phyloP scores from a whole-genome alignment of 768 basidiomycete genomes.

The Pleurotus tuoliensis region DNA sequence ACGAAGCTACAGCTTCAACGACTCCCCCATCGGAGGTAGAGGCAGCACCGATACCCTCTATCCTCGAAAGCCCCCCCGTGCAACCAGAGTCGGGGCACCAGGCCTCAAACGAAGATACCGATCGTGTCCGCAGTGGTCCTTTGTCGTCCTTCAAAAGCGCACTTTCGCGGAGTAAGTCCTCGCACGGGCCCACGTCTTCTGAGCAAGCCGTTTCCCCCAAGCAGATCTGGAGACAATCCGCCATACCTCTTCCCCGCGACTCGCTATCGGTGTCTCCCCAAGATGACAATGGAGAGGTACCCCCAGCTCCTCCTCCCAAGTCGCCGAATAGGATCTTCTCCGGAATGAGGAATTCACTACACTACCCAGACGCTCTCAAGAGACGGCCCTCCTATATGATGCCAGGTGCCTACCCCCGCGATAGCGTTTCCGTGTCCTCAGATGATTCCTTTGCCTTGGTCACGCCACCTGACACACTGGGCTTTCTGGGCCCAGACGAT shows the following conservation, averaged over 20 bases:
- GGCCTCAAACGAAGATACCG: neutral
- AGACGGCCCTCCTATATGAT: conserved; percentile 20
- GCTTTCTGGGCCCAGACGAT: conserved; percentile 19
- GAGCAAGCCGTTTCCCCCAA: neutral
- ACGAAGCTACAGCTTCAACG: conserved; percentile 11
- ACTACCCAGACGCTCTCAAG: conserved; percentile 23
- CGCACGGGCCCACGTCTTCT: neutral
- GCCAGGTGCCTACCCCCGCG: conserved; percentile 42
- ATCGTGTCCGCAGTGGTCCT: neutral
- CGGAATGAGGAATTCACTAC: conserved; percentile 44
- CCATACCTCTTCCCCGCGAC: neutral
- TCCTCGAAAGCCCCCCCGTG: neutral
- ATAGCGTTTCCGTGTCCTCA: conserved; percentile 57
- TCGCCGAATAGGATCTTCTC: conserved; percentile 49
- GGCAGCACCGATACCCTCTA: neutral
- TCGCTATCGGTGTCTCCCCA: conserved; percentile 4
- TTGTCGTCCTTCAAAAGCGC: conserved; percentile 1
- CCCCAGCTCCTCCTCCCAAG: conserved; percentile 46
- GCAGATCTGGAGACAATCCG: conserved; percentile 1
- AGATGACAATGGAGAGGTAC: conserved; percentile 15
- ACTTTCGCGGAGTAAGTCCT: neutral
- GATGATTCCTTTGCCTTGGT: conserved; percentile 63
- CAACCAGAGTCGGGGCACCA: neutral
- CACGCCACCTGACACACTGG: conserved; percentile 50
- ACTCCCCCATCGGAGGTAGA: conserved; percentile 9